Conservation (phyloP, 139 green algal genomes). For the Tetradesmus lagerheimii region DNA sequence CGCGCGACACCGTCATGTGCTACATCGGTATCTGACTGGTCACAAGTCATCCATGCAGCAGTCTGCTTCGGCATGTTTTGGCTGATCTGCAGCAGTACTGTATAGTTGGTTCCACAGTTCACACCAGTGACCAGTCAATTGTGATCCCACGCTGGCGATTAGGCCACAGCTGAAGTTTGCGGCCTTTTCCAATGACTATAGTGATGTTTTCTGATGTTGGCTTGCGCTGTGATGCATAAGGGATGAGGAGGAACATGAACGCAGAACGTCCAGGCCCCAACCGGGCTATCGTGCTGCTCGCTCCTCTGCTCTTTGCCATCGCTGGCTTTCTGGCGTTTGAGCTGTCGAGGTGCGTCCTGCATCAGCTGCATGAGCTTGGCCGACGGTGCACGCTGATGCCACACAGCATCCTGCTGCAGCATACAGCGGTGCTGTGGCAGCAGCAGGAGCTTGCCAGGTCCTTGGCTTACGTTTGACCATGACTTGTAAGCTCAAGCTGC, state of each 20-base stretch:
- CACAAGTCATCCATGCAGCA: too few relatives aligned
- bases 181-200: too few relatives aligned
- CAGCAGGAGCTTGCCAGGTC: background rate
- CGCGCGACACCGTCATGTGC: too few relatives aligned
- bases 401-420: background rate
- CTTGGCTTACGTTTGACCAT: background rate
- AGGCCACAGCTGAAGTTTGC: too few relatives aligned
- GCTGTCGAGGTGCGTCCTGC: background rate
- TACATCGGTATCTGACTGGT: too few relatives aligned
- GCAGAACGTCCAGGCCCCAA: background rate
- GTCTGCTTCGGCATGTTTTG: too few relatives aligned
- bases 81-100: too few relatives aligned
- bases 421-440: background rate
- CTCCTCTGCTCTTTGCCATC: background rate
- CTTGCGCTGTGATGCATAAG: background rate
- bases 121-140: too few relatives aligned
- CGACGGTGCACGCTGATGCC: background rate
- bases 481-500: background rate
- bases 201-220: too few relatives aligned
- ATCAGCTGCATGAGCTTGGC: background rate
- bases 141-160: too few relatives aligned
- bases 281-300: background rate
- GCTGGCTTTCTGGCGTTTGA: slow-evolving; percentile 18
- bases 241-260: background rate
- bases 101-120: too few relatives aligned